phyloP scores from a whole-genome alignment of 345 rosid species.

The Viola odorata region DNA sequence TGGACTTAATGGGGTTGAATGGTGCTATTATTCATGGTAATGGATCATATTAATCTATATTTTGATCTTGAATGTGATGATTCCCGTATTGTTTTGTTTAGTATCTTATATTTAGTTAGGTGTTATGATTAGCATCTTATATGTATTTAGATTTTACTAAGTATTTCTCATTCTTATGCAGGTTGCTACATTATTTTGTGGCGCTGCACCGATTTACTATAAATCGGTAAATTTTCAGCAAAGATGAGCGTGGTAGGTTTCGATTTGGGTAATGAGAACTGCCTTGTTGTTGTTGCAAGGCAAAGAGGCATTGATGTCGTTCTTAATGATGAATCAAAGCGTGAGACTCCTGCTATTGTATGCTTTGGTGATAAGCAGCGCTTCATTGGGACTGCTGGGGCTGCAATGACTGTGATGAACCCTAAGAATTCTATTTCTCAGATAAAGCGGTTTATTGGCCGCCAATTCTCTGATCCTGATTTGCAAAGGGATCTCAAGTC shows the following conservation, averaged over 20 bases:
- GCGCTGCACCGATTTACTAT: conserved; percentile 1
- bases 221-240: conserved; percentile 1
- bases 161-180: not conserved
- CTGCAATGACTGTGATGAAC: conserved; percentile 82
- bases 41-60: too few species aligned
- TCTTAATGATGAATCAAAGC: conserved; percentile 93
- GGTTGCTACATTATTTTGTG: not conserved
- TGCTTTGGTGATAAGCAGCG: conserved; percentile 91
- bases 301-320: conserved; percentile 95
- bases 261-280: conserved; percentile 89
- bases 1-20: too few species aligned
- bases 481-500: conserved; percentile 76
- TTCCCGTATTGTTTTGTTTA: not conserved
- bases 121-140: not conserved
- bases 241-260: conserved; percentile 95
- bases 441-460: conserved; percentile 72
- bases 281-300: conserved; percentile 92
- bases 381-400: conserved; percentile 94
- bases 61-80: not conserved
- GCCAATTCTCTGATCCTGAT: conserved; percentile 72
- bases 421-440: conserved; percentile 81
- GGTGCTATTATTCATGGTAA: too few species aligned
- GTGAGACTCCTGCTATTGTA: conserved; percentile 85
- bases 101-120: not conserved
- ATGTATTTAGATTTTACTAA: not conserved